Base-by-base conservation (phyloP, 768 basidiomycete species). In the Gautieria morchelliformis region DNA sequence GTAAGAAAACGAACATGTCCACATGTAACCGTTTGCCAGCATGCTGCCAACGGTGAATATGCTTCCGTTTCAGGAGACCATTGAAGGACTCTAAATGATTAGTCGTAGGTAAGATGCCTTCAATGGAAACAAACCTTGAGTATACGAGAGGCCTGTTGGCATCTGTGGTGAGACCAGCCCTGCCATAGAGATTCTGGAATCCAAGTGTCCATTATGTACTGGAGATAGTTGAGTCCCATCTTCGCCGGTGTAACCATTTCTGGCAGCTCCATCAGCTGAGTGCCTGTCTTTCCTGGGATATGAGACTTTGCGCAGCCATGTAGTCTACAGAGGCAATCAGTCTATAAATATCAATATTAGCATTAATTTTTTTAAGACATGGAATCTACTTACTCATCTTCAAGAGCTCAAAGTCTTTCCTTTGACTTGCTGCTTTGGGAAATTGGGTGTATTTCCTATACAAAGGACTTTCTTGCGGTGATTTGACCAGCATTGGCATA, bases 11-110 rank as follows among this genome's bases (percentile, higher is more conserved):
- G 12, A 53, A 24, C 15, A 53, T 15, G 27, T 53, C 52, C 8
- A 68, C 61, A 0, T 69, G 68, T 5, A 74, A 64, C 5, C 66
- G 63, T 4, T 60, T 60, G 4, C 70, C 70, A 24, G 59, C 61
- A 19, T 63, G 64, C 41, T 68, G 64, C 63, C 61, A 67, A 24
- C 56, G 61, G 0, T 27, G 61, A 0, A 73, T 17, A 47, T 72
- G 60, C 35, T 67, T 70, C 1, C 59, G 46, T 60, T 75, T 74
- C 1, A 75, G 59, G 14, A 68, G 41, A 6, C 66, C 60, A 52
- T 75, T 75, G 63, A 75, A 74, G 1, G 69, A 67, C 59, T 76
- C 71, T 8, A 75, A 66, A 46, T 65, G 67, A 58, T 73, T 73
- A 14, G 65, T 72, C 2, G 71, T 73, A 0, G 70, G 63, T 8